Evolutionary conservation across 2,329 filamentous ascomycete genomes (phyloP).

Genomic region (Keithomyces neogunnii): DNA sequence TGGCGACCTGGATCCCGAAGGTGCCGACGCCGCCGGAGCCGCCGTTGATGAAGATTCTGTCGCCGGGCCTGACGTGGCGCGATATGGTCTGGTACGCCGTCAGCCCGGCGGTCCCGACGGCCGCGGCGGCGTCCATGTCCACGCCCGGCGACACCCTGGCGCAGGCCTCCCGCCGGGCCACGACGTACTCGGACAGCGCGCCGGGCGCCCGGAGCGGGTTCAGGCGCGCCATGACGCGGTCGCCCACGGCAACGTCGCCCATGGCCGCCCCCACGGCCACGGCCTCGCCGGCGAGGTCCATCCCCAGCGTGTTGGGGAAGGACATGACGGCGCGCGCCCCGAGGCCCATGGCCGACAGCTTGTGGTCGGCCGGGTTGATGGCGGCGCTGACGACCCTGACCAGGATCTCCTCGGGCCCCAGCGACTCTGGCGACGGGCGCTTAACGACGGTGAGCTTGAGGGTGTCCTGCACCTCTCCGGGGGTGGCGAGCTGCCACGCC

Average conservation of each 20-base stretch:
- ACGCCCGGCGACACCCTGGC: conserved; percentile 24
- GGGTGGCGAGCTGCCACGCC: conserved; percentile 5
- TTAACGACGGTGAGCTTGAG: conserved; percentile 11
- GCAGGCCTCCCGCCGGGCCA: conserved; percentile 16
- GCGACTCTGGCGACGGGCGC: conserved; percentile 5
- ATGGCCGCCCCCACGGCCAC: conserved; percentile 21
- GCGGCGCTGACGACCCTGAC: conserved; percentile 33
- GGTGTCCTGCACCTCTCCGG: conserved; percentile 15
- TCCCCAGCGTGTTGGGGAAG: conserved; percentile 35
- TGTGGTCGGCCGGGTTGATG: conserved; percentile 43
- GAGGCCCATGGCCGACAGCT: conserved; percentile 32
- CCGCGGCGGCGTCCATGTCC: not conserved
- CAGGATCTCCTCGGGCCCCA: conserved; percentile 21
- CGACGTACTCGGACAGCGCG: conserved; percentile 30
- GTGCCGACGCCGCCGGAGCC: conserved; percentile 55
- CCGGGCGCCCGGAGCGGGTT: conserved; percentile 25
- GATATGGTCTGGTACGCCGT: conserved; percentile 1
- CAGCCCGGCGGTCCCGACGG: not conserved
- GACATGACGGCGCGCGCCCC: conserved; percentile 20
- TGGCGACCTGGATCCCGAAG: conserved; percentile 57
- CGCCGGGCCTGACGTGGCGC: conserved; percentile 22
- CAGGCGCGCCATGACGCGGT: conserved; percentile 34
- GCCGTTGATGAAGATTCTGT: conserved; percentile 57
- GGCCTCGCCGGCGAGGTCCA: conserved; percentile 44
- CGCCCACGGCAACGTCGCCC: conserved; percentile 26